Percentiles rank a stretch among this genome's conserved stretches.
Evolutionary conservation across 2,329 filamentous ascomycete species (phyloP).

Genomic region (Pestalotiopsis sp.): DNA sequence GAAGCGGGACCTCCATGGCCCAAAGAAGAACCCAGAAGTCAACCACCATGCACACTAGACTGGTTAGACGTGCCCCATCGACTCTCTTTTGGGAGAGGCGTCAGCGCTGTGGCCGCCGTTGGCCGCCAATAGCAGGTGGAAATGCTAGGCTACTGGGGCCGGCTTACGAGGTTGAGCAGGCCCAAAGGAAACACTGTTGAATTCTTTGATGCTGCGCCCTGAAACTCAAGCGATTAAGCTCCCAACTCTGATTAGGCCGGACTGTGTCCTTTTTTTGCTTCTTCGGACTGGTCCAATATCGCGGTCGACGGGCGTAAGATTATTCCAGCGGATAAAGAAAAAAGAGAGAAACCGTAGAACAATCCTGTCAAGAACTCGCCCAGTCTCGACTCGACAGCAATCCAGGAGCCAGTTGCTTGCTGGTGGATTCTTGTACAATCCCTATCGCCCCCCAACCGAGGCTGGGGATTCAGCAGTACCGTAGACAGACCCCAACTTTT

Average conservation of each 20-base stretch:
- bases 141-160: neutral
- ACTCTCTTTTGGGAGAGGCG: neutral
- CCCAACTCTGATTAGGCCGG: neutral
- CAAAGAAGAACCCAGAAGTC: neutral
- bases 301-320: neutral
- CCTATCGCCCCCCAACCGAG: conserved; percentile 20
- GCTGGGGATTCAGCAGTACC: conserved; percentile 15
- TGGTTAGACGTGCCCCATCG: neutral
- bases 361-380: neutral
- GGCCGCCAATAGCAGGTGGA: neutral
- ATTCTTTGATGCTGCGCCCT: conserved; percentile 2
- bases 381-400: neutral
- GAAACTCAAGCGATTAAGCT: conserved; percentile 7
- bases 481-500: conserved; percentile 14
- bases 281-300: neutral
- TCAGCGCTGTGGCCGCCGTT: neutral
- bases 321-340: neutral
- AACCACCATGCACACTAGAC: neutral
- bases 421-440: neutral
- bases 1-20: neutral
- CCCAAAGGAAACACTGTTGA: conserved; percentile 1
- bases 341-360: neutral
- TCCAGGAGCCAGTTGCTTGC: neutral
- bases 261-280: neutral
- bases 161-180: neutral